Evolutionary conservation across 805 yeast genomes (phyloP).

Genomic region (Cephaloascus albidus): DNA sequence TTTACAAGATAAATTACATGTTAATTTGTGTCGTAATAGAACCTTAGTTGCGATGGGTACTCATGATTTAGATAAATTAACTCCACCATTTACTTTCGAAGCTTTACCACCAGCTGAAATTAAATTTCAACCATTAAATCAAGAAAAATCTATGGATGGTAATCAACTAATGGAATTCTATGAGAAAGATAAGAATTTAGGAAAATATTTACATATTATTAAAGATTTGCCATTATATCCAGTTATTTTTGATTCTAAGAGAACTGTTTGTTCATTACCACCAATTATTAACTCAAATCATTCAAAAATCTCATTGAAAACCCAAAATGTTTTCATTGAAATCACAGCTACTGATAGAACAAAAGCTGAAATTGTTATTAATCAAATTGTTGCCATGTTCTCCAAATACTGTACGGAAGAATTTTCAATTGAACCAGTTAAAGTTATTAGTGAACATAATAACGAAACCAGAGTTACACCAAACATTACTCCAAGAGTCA

Average conservation of each 20-base stretch:
- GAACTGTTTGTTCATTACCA: constrained; percentile 84
- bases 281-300: constrained; percentile 93
- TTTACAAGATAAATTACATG: constrained; percentile 90
- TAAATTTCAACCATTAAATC: constrained; percentile 68
- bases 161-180: constrained; percentile 79
- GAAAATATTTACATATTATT: constrained; percentile 82
- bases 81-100: constrained; percentile 80
- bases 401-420: constrained; percentile 75
- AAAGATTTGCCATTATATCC: constrained; percentile 87
- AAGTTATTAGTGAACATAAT: constrained; percentile 77
- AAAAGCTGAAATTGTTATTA: constrained; percentile 86
- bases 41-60: constrained; percentile 98
- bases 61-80: constrained; percentile 78
- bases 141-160: constrained; percentile 63
- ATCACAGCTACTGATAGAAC: constrained; percentile 93
- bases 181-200: constrained; percentile 82
- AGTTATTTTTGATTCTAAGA: constrained; percentile 69
- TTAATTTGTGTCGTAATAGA: constrained; percentile 94
- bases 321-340: constrained; percentile 85
- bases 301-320: constrained; percentile 78
- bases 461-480: constrained; percentile 72
- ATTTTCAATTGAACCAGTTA: constrained; percentile 84
- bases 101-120: constrained; percentile 74
- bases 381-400: constrained; percentile 93
- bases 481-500: constrained; percentile 51